Evolutionary conservation across 192 early-diverging fungal genomes (phyloP), one percentile per base, ranked within the genome.

Genomic region (Coemansia sp.): DNA sequence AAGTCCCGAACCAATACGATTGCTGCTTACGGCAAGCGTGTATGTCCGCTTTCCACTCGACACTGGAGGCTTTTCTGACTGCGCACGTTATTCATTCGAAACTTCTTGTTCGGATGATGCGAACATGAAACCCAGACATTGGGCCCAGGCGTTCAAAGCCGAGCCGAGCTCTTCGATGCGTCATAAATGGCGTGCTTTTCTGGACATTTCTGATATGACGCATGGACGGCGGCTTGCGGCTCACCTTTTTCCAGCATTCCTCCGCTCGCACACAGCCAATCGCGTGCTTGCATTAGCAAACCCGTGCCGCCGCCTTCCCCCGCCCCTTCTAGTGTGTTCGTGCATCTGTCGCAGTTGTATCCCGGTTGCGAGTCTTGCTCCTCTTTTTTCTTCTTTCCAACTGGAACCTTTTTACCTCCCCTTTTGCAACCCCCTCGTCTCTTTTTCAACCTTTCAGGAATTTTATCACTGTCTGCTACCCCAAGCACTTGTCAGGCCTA

Each of bases 351-450:
- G 32, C 32, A 29, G 9, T 48, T 22, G 19, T 55, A 29, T 53
- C 38, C 35, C 39, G n/a, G 53, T 55, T 64, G 51, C 14, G 39
- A 27, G 51, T 50, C 56, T 52, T 63, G 63, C 32, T 64, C 50
- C 24, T 54, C 56, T 60, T 25, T 29, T 62, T 57, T n/a, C 11
- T 43, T 23, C 58, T 63, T 63, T 32, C 21, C 52, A n/a, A 9
- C 54, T 24, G 15, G 32, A 24, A 56, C 22, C 23, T 25, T 25
- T 56, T 32, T 24, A 27, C 8, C 24, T n/a, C 24, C 54, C 24
- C 54, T 56, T 56, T 56, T 56, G 24, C 27, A 37, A 57, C 24
- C 55, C 55, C 55, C 53, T 8, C 32, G 32, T 35, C 29, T 49
- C 49, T 27, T 25, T 62, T 55, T 19, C 32, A 41, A 32, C 10